phyloP scores from a whole-genome alignment of 768 basidiomycete genomes.

The Auricularia cornea region DNA sequence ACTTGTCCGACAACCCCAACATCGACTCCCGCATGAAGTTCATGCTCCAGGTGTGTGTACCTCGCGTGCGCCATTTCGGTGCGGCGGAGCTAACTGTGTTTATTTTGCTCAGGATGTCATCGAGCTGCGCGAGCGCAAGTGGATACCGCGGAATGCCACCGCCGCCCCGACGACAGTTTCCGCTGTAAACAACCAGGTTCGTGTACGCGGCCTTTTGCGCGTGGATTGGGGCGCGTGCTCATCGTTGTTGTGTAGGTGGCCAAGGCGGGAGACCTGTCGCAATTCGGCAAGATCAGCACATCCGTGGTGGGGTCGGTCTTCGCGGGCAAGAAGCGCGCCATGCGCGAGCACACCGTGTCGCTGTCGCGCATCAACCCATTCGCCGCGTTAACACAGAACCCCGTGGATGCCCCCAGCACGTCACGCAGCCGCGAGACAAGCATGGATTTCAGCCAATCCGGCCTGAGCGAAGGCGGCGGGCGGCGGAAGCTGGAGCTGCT shows the following conservation, averaged over 20 bases:
- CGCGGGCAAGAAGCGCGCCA: constrained; percentile 59
- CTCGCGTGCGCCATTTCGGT: constrained; percentile 1
- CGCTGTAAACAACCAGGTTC: constrained; percentile 76
- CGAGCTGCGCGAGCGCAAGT: constrained; percentile 77
- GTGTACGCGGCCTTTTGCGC: constrained; percentile 17
- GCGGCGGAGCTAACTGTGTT: constrained; percentile 6
- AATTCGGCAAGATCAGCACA: constrained; percentile 81
- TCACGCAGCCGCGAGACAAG: constrained; percentile 42
- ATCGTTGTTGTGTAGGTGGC: constrained; percentile 49
- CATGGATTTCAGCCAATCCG: constrained; percentile 39
- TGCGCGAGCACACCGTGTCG: constrained; percentile 52
- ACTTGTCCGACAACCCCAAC: constrained; percentile 62
- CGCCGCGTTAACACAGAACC: constrained; percentile 62
- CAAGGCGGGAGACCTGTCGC: constrained; percentile 78
- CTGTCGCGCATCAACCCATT: constrained; percentile 82
- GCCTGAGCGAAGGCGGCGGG: constrained; percentile 34
- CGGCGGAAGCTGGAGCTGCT: constrained; percentile 66
- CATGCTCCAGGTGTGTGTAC: constrained; percentile 72
- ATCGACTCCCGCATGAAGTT: constrained; percentile 88
- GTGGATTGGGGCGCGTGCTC: background rate
- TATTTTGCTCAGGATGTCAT: constrained; percentile 63
- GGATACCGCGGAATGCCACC: constrained; percentile 62
- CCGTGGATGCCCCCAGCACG: constrained; percentile 43
- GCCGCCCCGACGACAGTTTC: constrained; percentile 83
- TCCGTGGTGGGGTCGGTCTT: constrained; percentile 56